Evolutionary conservation across 257 asterid genomes (phyloP), one percentile per base, ranked within the genome.

Genomic region (Solanum paucissectum): DNA sequence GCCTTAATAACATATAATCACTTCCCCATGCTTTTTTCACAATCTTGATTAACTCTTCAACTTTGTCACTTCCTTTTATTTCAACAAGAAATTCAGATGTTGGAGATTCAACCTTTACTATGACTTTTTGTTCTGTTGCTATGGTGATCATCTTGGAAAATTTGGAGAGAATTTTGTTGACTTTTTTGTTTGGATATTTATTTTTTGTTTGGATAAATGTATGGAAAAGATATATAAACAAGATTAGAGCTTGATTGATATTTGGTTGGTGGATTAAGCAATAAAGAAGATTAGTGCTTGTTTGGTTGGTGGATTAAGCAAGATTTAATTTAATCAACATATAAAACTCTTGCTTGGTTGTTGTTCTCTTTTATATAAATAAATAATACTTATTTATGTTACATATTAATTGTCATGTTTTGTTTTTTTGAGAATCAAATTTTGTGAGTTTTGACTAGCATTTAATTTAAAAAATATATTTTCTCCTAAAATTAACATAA

Each of bases 1-100:
- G 87, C 74, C 87, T 90, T 38, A 90, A 89, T 4, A 90, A 86
- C 62, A 89, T 64, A 62, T 72, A 46, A 9, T 85, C 91, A 87
- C 86, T 87, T 11, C 92, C 94, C 92, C 94, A 91, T 33, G 40
- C 55, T 29, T 14, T 74, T 62, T 75, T 89, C 34, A 90, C 91
- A 4, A 79, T 72, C 33, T 83, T 73, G 62, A 88, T 72, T 81
- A 92, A 60, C n/a, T 25, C 79, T 76, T 84, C 60, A 84, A 92
- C 94, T 38, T 11, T 77, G 12, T 68, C 88, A 12, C 89, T 92
- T 52, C 29, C 90, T 74, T 83, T 76, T n/a, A 89, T 38, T 69
- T 86, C 89, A 6, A 79, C 66, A 34, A 86, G 25, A 25, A 90
- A 86, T 29, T 90, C 91, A 21, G 93, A 87, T 9, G 93, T 91